phyloP scores from a whole-genome alignment of 345 rosid genomes.

The Garcia nutans region DNA sequence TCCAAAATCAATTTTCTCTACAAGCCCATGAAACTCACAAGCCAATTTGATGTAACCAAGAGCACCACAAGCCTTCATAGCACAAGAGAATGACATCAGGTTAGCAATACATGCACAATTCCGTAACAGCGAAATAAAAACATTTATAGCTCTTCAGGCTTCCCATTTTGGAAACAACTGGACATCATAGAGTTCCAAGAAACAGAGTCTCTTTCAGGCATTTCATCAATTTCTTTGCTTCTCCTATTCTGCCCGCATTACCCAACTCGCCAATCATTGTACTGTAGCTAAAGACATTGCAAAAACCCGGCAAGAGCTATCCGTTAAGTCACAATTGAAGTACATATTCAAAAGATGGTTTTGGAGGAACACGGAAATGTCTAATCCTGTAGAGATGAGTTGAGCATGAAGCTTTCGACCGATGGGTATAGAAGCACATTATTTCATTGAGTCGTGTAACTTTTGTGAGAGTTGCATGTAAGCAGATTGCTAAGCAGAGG shows the following conservation, averaged over 20 bases:
- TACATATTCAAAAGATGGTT: constrained; percentile 25
- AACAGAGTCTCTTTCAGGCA: constrained; percentile 28
- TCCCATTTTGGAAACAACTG: constrained; percentile 14
- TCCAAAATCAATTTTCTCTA: constrained; percentile 9
- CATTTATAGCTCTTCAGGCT: constrained; percentile 5
- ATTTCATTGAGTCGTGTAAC: constrained; percentile 19
- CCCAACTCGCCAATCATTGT: constrained; percentile 14
- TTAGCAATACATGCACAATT: neutral
- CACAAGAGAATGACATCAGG: constrained; percentile 16
- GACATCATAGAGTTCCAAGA: constrained; percentile 31
- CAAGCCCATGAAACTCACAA: constrained; percentile 23
- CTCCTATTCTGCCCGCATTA: neutral
- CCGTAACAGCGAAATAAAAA: constrained; percentile 19
- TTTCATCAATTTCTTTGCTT: constrained; percentile 26
- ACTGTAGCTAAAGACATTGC: constrained; percentile 18
- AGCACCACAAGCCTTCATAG: constrained; percentile 32
- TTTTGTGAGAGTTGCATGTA: constrained; percentile 14
- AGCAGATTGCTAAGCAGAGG: neutral
- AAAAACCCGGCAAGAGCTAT: constrained; percentile 17
- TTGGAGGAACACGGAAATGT: constrained; percentile 23
- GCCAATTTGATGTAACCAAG: constrained; percentile 23
- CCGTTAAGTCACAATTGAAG: constrained; percentile 16
- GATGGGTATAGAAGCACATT: constrained; percentile 8
- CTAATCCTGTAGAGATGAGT: constrained; percentile 19
- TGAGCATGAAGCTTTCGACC: constrained; percentile 27